Base-by-base conservation (phyloP, 345 rosid genomes). In the Moricandia moricandioides region DNA sequence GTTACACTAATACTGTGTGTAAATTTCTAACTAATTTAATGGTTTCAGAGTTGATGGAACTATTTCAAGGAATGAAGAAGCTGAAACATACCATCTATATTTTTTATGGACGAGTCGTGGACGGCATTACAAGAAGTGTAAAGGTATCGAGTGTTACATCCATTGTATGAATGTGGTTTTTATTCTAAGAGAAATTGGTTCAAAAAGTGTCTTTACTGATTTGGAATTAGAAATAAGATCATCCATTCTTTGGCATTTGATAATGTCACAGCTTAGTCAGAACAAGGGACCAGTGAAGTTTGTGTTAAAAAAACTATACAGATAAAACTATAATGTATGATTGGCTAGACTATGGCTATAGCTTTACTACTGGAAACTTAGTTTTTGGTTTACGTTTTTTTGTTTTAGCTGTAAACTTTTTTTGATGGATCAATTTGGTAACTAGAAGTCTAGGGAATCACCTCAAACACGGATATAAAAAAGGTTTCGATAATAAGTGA, bases 41-140 rank as follows among this genome's bases (percentile, higher is more conserved):
- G 17, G 57, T 39, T 82, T 31, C 83, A 89, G 96, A 79, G 69
- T 37, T 77, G 58, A 33, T 84, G 80, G 86, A 88, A 74, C 73
- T 90, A 57, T 66, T 82, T 56, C 79, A 78, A 12, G 80, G 88
- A 86, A 54, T 85, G 80, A 78, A 78, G 80, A 86, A 78, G 82
- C 67, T 84, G 60, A 86, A 83, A 71, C 88, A 77, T 52, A 66
- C 73, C 39, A 26, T 86, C n/a, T 69, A 52, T 10, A 10, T 30
- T 34, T 82, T 76, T 3, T 73, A 21, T 24, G 47, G 9, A 26
- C 69, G 45, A 65, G 62, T 77, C 47, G 2, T 65, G 4, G 29
- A 65, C 13, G 27, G 68, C 26, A 45, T 77, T 68, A 49, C 68
- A 12, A 61, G 47, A 56, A 56, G 67, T 63, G 52, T 74, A 16